Evolutionary conservation across 2,329 filamentous ascomycete genomes (phyloP).

Genomic region (Aspergillus nomiae): DNA sequence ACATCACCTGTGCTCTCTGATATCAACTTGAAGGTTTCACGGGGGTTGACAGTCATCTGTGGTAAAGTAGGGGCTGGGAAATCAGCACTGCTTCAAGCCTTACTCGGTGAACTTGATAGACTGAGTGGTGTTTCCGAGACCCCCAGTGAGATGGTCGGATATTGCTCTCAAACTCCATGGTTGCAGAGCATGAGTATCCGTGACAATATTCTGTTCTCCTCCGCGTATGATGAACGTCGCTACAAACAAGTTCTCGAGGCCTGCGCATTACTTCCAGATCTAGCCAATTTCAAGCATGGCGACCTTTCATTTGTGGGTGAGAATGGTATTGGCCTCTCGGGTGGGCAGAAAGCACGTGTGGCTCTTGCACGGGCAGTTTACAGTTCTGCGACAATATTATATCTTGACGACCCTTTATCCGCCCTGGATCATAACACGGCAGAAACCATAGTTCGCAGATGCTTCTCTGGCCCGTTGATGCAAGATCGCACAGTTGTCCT

Average conservation of each 20-base stretch:
- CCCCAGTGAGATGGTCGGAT: constrained; percentile 61
- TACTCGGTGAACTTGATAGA: constrained; percentile 62
- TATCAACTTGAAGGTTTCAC: constrained; percentile 56
- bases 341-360: constrained; percentile 62
- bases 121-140: constrained; percentile 53
- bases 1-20: constrained; percentile 57
- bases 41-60: constrained; percentile 61
- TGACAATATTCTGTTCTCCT: constrained; percentile 68
- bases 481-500: constrained; percentile 58
- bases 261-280: constrained; percentile 63
- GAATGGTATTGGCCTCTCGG: constrained; percentile 63
- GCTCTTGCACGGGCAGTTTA: constrained; percentile 64
- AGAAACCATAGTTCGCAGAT: constrained; percentile 60
- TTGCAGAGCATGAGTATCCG: constrained; percentile 70
- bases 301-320: constrained; percentile 64
- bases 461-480: constrained; percentile 58
- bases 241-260: constrained; percentile 70
- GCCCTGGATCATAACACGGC: constrained; percentile 67
- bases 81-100: constrained; percentile 60
- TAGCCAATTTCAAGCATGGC: constrained; percentile 64
- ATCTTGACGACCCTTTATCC: constrained; percentile 63
- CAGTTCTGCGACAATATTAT: constrained; percentile 55
- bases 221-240: constrained; percentile 67
- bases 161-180: constrained; percentile 68
- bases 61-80: constrained; percentile 68